These are phyloP conservation scores for Wickerhamiella vanderwaltii DNA, from an alignment of 805 yeast species.

Conservation along the genomic window DNA sequence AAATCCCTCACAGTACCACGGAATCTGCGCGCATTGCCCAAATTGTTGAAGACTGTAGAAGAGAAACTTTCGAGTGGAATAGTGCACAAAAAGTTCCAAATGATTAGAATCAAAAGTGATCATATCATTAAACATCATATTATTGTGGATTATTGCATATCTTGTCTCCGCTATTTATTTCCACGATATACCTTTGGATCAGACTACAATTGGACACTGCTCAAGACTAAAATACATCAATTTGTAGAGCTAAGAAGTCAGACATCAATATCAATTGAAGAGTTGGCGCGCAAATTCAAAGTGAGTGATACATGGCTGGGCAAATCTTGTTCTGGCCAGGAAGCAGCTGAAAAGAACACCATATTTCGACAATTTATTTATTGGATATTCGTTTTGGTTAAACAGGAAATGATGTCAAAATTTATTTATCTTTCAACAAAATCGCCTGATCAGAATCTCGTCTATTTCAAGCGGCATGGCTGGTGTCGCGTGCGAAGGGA, in stretches of 20 bases:
- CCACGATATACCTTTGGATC: conserved; percentile 2
- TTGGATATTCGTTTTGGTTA: conserved; percentile 3
- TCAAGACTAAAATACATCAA: neutral
- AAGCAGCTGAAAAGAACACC: neutral
- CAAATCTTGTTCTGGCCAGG: neutral
- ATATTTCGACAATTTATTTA: conserved; percentile 2
- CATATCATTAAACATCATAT: neutral
- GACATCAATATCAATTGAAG: neutral
- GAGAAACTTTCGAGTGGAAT: neutral
- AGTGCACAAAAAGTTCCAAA: neutral
- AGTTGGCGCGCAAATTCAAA: conserved; percentile 1
- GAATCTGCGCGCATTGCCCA: neutral
- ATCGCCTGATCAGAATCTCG: neutral
- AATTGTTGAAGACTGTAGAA: neutral
- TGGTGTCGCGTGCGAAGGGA: neutral
- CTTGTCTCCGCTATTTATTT: neutral
- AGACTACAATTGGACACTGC: conserved; percentile 1
- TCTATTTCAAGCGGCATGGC: neutral
- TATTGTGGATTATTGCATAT: neutral
- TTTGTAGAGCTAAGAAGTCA: neutral
- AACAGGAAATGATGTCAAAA: neutral
- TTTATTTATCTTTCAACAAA: no score
- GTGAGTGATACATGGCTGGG: conserved; percentile 4
- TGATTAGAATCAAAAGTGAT: neutral
- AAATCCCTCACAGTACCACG: neutral